Percentiles rank a stretch among this genome's conserved stretches.
These are phyloP conservation scores for Fusarium bulbicola DNA, from an alignment of 2,329 filamentous ascomycete species.

Conservation along the genomic window DNA sequence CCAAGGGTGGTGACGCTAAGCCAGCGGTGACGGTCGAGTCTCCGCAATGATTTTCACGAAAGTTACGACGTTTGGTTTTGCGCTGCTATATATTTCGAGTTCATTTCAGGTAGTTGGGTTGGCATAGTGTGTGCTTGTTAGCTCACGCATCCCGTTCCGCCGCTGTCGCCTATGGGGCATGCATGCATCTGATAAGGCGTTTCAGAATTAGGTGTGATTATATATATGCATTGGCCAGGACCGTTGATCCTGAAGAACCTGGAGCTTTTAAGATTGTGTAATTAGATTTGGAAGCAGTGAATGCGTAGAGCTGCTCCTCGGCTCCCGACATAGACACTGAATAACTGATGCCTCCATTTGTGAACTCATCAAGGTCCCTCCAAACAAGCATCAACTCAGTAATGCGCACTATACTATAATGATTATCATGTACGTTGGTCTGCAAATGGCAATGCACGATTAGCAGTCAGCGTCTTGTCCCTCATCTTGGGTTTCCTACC, in stretches of 20 bases:
- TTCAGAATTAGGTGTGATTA: slow-evolving; percentile 39
- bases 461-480: not conserved
- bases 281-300: not conserved
- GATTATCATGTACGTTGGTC: not conserved
- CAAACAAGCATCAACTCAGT: not conserved
- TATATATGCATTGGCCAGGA: slow-evolving; percentile 25
- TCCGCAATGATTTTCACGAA: slow-evolving; percentile 40
- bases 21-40: slow-evolving; percentile 41
- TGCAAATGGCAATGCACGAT: not conserved
- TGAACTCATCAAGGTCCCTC: not conserved
- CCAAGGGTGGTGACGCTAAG: slow-evolving; percentile 37
- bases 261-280: slow-evolving; percentile 14
- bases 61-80: slow-evolving; percentile 21
- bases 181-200: slow-evolving; percentile 45
- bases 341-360: not conserved
- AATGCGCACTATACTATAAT: not conserved
- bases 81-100: slow-evolving; percentile 1
- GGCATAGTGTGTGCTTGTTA: slow-evolving; percentile 20
- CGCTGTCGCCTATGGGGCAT: slow-evolving; percentile 26
- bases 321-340: not conserved
- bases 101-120: slow-evolving; percentile 3
- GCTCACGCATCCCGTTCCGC: slow-evolving; percentile 13
- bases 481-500: not conserved
- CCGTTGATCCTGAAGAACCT: slow-evolving; percentile 19
- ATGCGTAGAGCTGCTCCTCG: not conserved